Conservation (phyloP, 805 yeast genomes). For the Jamesozyma rosinii region DNA sequence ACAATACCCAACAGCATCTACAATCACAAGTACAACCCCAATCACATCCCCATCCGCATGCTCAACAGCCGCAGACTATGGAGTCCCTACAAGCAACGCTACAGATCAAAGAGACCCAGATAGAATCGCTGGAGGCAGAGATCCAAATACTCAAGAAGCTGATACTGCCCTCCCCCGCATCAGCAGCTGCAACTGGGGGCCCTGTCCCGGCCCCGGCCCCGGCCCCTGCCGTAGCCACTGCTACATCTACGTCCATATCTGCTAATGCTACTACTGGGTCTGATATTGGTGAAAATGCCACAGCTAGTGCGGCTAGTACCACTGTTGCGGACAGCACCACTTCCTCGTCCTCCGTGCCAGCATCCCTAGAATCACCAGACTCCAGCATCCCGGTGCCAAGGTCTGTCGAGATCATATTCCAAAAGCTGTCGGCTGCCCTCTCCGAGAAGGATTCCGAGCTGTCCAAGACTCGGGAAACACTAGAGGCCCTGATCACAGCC, state of each 20-base stretch:
- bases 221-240: background rate
- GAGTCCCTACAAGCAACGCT: conserved; percentile 43
- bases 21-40: background rate
- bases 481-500: conserved; percentile 56
- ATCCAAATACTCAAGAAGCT: conserved; percentile 20
- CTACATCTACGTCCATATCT: background rate
- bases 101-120: conserved; percentile 45
- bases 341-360: background rate
- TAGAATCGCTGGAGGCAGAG: conserved; percentile 39
- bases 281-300: too few relatives aligned
- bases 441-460: conserved; percentile 43
- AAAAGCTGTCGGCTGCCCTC: conserved; percentile 40
- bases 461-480: conserved; percentile 48
- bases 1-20: background rate
- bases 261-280: too few relatives aligned
- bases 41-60: background rate
- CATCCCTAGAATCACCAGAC: background rate
- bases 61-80: conserved; percentile 7
- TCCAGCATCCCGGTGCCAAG: conserved; percentile 32
- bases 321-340: background rate
- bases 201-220: conserved; percentile 3
- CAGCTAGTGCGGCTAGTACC: too few relatives aligned
- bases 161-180: too few relatives aligned
- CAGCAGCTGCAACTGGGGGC: too few relatives aligned
- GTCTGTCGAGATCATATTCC: conserved; percentile 39